Conservation (phyloP, 2,329 filamentous ascomycete species). For the Epicoccum sorghinum region DNA sequence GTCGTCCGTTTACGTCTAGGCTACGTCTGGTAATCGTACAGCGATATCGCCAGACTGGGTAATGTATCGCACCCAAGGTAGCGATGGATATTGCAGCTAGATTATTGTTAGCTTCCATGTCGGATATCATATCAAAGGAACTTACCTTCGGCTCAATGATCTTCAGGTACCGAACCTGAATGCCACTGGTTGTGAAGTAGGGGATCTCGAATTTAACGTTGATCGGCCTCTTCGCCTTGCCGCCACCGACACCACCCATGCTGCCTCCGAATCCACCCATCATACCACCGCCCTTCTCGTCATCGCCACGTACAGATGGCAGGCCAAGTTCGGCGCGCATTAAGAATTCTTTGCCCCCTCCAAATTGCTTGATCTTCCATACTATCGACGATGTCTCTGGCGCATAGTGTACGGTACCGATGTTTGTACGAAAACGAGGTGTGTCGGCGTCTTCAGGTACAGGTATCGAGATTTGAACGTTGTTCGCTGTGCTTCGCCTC, state of each 20-base stretch:
- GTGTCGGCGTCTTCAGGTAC: constrained; percentile 97
- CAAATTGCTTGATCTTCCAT: constrained; percentile 99
- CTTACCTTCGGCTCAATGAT: constrained; percentile 97
- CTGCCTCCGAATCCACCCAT: constrained; percentile 95
- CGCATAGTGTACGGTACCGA: constrained; percentile 95
- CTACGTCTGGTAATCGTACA: constrained; percentile 88
- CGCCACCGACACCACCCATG: constrained; percentile 83
- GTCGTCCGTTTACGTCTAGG: constrained; percentile 53
- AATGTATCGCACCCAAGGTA: constrained; percentile 98
- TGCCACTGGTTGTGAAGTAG: constrained; percentile 99
- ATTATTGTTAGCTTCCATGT: constrained; percentile 14
- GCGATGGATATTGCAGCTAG: constrained; percentile 94
- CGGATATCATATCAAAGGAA: no score
- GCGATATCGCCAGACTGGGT: constrained; percentile 98
- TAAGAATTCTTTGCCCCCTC: constrained; percentile 96
- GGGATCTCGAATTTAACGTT: constrained; percentile 99
- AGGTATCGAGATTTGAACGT: constrained; percentile 96
- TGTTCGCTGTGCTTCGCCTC: constrained; percentile 95
- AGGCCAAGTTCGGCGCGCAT: constrained; percentile 97
- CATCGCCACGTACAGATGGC: constrained; percentile 91
- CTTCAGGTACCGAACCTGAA: constrained; percentile 97
- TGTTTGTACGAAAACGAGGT: constrained; percentile 95
- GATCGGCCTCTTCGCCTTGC: constrained; percentile 94
- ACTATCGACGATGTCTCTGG: constrained; percentile 97
- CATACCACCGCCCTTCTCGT: constrained; percentile 96